Conservation (phyloP, 2,329 filamentous ascomycete genomes). For the Calonectria naviculata region DNA sequence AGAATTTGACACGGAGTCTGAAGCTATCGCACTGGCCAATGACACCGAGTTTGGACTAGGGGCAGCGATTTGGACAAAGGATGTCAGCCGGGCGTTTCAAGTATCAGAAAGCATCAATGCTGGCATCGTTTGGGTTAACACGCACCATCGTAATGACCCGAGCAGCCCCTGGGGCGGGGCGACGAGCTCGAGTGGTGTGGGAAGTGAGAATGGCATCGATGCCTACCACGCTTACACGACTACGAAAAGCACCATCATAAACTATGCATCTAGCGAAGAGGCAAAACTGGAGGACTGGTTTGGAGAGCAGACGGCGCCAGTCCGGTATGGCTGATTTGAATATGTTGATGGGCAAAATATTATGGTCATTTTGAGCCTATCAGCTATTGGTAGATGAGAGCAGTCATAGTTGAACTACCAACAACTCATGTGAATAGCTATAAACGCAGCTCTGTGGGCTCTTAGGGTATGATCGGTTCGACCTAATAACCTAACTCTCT, state of each 20-base stretch:
- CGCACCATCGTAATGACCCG: slow-evolving; percentile 78
- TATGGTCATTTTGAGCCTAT: too few species aligned
- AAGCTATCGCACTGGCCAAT: slow-evolving; percentile 78
- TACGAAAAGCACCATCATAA: slow-evolving; percentile 76
- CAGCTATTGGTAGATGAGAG: too few species aligned
- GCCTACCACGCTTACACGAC: slow-evolving; percentile 69
- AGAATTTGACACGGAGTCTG: slow-evolving; percentile 79
- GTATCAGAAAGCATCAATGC: slow-evolving; percentile 78
- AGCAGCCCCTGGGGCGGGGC: slow-evolving; percentile 77
- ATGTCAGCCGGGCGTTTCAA: slow-evolving; percentile 80
- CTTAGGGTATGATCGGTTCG: too few species aligned
- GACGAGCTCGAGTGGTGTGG: slow-evolving; percentile 72
- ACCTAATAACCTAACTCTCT: too few species aligned
- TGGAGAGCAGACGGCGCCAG: slow-evolving; percentile 63
- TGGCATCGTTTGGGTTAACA: slow-evolving; percentile 69
- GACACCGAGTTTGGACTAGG: slow-evolving; percentile 81
- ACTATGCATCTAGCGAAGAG: slow-evolving; percentile 70
- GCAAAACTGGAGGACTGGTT: slow-evolving; percentile 75
- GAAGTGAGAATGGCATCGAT: slow-evolving; percentile 78
- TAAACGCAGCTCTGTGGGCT: too few species aligned
- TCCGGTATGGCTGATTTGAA: slow-evolving; percentile 49
- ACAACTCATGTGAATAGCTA: too few species aligned
- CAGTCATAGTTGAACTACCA: too few species aligned
- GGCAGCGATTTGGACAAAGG: slow-evolving; percentile 80
- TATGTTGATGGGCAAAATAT: not conserved